phyloP scores from a whole-genome alignment of 805 yeast genomes.

The Torulaspora maleeae region DNA sequence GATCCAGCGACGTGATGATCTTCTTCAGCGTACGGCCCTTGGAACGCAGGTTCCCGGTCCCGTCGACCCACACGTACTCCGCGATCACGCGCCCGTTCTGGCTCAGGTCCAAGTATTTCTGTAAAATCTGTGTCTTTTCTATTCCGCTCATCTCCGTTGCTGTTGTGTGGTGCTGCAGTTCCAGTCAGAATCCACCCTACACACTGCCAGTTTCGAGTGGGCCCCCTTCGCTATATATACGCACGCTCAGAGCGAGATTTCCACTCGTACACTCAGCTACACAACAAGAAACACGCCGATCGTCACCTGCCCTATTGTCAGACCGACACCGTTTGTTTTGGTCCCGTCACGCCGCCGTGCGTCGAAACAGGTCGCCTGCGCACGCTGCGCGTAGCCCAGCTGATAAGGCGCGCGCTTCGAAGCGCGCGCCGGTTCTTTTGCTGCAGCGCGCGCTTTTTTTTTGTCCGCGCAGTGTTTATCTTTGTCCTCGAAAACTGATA shows the following conservation, averaged over 20 bases:
- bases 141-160: constrained; percentile 19
- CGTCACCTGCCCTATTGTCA: too few species aligned
- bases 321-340: too few species aligned
- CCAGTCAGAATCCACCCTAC: neutral
- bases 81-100: constrained; percentile 87
- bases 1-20: constrained; percentile 67
- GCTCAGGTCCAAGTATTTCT: constrained; percentile 76
- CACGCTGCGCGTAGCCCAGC: too few species aligned
- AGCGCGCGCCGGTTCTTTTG: neutral
- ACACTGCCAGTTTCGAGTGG: too few species aligned
- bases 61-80: constrained; percentile 97
- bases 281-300: too few species aligned
- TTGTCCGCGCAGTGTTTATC: neutral
- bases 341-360: too few species aligned
- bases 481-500: constrained; percentile 4
- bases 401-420: too few species aligned
- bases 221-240: too few species aligned
- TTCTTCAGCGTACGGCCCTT: constrained; percentile 83
- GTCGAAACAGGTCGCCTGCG: too few species aligned
- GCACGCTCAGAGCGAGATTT: too few species aligned
- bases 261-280: too few species aligned
- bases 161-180: neutral
- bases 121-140: constrained; percentile 70
- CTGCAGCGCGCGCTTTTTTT: neutral
- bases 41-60: constrained; percentile 84